phyloP scores from a whole-genome alignment of 306 rosid genomes.

The Malus sylvestris region DNA sequence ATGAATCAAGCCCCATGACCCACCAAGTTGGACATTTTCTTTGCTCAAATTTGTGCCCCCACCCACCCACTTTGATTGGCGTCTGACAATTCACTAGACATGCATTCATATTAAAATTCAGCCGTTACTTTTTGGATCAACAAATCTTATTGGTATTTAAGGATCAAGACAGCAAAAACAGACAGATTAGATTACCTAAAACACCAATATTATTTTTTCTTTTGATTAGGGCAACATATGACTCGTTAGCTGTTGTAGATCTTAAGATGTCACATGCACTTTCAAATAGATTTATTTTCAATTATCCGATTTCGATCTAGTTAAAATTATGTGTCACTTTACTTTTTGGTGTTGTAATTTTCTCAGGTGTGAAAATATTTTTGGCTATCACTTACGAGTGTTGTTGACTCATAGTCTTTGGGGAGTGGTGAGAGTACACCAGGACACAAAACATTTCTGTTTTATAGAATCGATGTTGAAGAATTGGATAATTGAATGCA shows the following conservation, averaged over 20 bases:
- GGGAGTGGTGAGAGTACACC: background rate
- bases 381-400: background rate
- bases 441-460: background rate
- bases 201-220: background rate
- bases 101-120: background rate
- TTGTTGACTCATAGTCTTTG: background rate
- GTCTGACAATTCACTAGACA: background rate
- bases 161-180: background rate
- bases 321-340: background rate
- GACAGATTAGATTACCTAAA: background rate
- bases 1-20: background rate
- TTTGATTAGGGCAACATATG: background rate
- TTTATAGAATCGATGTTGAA: background rate
- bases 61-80: background rate
- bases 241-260: background rate
- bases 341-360: background rate
- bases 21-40: background rate
- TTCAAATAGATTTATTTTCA: background rate
- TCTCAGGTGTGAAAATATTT: background rate
- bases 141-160: background rate
- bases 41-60: background rate
- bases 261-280: background rate
- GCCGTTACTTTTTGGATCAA: background rate
- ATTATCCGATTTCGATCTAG: background rate
- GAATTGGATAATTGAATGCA: background rate